Evolutionary conservation across 805 yeast species (phyloP).

Genomic region (Hanseniaspora thailandica): DNA sequence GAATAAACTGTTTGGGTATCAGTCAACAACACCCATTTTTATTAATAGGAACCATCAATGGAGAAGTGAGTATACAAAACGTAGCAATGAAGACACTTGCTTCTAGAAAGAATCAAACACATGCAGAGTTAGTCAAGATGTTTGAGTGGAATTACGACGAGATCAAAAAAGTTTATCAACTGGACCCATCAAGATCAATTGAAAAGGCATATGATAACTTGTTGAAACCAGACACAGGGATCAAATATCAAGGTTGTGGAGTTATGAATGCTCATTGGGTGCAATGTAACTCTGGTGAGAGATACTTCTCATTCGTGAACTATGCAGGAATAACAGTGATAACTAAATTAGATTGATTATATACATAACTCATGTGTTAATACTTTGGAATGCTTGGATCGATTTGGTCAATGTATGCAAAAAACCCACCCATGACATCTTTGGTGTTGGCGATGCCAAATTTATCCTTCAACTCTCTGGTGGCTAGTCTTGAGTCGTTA

Average conservation of each 20-base stretch:
- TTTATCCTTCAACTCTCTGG: conserved; percentile 40
- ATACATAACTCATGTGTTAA: conserved; percentile 23
- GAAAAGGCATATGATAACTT: conserved; percentile 26
- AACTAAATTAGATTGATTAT: conserved; percentile 19
- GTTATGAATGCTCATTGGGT: conserved; percentile 32
- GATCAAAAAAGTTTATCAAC: conserved; percentile 31
- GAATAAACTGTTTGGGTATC: conserved; percentile 32
- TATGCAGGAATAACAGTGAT: conserved; percentile 27
- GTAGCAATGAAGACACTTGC: conserved; percentile 29
- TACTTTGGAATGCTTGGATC: conserved; percentile 56
- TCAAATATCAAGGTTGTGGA: conserved; percentile 40
- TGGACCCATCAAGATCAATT: conserved; percentile 33
- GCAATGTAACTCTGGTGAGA: neutral
- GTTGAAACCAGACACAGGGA: conserved; percentile 34
- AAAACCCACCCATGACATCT: conserved; percentile 72
- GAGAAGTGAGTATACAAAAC: conserved; percentile 34
- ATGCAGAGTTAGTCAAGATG: neutral
- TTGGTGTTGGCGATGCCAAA: conserved; percentile 39
- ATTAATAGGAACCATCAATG: conserved; percentile 41
- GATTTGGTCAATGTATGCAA: conserved; percentile 50
- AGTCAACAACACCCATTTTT: conserved; percentile 38
- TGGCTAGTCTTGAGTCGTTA: conserved; percentile 78
- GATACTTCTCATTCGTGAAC: conserved; percentile 24
- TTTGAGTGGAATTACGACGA: conserved; percentile 33
- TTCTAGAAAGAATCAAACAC: neutral